Conservation (phyloP, 495 filamentous ascomycete species). For the Aspergillus carlsbadensis region DNA sequence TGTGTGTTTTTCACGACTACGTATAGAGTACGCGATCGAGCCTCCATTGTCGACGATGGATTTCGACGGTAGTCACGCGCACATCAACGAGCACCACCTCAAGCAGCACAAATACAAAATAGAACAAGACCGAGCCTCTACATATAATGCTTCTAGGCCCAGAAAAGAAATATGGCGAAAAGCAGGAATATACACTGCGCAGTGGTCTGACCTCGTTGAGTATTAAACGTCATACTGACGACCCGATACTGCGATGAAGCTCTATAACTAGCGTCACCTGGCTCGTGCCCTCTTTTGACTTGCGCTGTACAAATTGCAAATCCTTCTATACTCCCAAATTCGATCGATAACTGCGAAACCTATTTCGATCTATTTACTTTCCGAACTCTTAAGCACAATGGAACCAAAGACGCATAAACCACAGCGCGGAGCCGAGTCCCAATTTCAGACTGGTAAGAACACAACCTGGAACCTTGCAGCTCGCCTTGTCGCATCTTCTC, state of each 20-base stretch:
- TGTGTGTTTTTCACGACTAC: too few relatives aligned
- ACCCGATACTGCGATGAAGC: too few relatives aligned
- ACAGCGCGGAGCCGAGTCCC: slow-evolving; percentile 4
- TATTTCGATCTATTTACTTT: too few relatives aligned
- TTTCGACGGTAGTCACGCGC: too few relatives aligned
- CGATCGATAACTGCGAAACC: too few relatives aligned
- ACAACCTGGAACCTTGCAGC: not conserved
- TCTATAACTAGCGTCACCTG: too few relatives aligned
- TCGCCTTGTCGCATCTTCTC: not conserved
- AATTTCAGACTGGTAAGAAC: slow-evolving; percentile 19
- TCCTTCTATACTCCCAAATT: not conserved
- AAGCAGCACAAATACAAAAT: too few relatives aligned
- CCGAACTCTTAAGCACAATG: not conserved
- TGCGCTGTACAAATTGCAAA: not conserved
- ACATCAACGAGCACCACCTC: too few relatives aligned
- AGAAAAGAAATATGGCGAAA: not conserved
- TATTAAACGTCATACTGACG: slow-evolving; percentile 8
- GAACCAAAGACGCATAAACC: slow-evolving; percentile 13
- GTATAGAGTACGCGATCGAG: too few relatives aligned
- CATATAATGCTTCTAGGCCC: not conserved
- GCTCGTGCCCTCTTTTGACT: not conserved
- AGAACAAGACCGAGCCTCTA: too few relatives aligned
- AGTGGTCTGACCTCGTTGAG: not conserved
- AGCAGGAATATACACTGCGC: too few relatives aligned
- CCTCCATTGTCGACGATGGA: too few relatives aligned